These are phyloP conservation scores for Umbelopsis sp. DNA, from an alignment of 371 early-diverging fungal species.

Conservation along the genomic window DNA sequence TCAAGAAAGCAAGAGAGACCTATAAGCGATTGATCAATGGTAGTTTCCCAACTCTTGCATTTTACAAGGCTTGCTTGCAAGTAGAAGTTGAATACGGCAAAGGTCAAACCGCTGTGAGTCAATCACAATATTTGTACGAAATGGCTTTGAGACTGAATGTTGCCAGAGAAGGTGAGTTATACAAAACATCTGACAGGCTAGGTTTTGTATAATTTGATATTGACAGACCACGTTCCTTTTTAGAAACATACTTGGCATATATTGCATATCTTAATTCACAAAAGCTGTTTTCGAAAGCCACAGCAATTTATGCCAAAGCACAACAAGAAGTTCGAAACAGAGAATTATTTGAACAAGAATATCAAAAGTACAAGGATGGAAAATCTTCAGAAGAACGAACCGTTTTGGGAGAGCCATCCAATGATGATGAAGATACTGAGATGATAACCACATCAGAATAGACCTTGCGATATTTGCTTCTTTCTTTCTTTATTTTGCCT, in stretches of 20 bases:
- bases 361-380: constrained; percentile 4
- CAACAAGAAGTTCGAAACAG: constrained; percentile 58
- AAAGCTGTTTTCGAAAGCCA: constrained; percentile 50
- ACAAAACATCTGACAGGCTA: not conserved
- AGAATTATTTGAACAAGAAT: constrained; percentile 50
- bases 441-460: constrained; percentile 17
- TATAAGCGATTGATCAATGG: constrained; percentile 56
- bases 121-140: constrained; percentile 50
- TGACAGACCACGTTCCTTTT: not conserved
- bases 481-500: not conserved
- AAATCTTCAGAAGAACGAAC: not conserved
- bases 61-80: constrained; percentile 63
- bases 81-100: constrained; percentile 54
- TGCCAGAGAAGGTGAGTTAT: constrained; percentile 52
- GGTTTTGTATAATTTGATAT: not conserved
- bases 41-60: constrained; percentile 61
- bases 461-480: not conserved
- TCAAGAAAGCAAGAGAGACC: constrained; percentile 54
- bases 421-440: not conserved
- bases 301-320: constrained; percentile 67
- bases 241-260: constrained; percentile 66
- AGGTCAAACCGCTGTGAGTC: constrained; percentile 34
- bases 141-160: constrained; percentile 55
- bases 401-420: not conserved
- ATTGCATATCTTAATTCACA: constrained; percentile 62